A percentile compares a stretch with the other conserved stretches of the same genome.
phyloP scores from a whole-genome alignment of 768 basidiomycete genomes.

The Suillus cothurnatus region DNA sequence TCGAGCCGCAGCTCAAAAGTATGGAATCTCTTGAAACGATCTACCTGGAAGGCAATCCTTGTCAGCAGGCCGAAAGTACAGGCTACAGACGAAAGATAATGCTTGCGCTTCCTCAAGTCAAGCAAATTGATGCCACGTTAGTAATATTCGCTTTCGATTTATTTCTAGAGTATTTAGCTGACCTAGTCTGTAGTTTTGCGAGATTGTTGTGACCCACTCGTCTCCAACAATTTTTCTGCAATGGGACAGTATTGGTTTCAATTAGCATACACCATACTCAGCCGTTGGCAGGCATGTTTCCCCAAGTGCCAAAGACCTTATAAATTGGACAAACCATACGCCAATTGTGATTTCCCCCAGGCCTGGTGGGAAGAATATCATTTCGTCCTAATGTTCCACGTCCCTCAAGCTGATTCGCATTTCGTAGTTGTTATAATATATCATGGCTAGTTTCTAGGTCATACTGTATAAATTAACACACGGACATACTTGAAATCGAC shows the following conservation, averaged over 20 bases:
- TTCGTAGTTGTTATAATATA: background rate
- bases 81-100: conserved; percentile 89
- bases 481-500: background rate
- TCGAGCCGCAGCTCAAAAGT: conserved; percentile 67
- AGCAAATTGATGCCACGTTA: conserved; percentile 95
- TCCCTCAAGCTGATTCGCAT: background rate
- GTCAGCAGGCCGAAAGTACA: conserved; percentile 75
- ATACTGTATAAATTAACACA: background rate
- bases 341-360: background rate
- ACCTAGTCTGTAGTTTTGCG: conserved; percentile 13
- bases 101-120: conserved; percentile 82
- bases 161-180: background rate
- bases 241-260: background rate
- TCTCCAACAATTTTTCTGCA: background rate
- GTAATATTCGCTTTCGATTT: conserved; percentile 35
- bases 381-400: background rate
- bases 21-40: conserved; percentile 76
- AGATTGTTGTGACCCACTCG: background rate
- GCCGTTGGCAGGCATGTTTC: background rate
- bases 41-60: conserved; percentile 95
- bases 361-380: background rate
- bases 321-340: background rate
- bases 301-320: background rate
- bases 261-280: background rate
- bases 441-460: background rate